A percentile compares a stretch with the other conserved stretches of the same genome.
phyloP scores from a whole-genome alignment of 371 early-diverging fungal genomes.

The Lichtheimia ramosa region DNA sequence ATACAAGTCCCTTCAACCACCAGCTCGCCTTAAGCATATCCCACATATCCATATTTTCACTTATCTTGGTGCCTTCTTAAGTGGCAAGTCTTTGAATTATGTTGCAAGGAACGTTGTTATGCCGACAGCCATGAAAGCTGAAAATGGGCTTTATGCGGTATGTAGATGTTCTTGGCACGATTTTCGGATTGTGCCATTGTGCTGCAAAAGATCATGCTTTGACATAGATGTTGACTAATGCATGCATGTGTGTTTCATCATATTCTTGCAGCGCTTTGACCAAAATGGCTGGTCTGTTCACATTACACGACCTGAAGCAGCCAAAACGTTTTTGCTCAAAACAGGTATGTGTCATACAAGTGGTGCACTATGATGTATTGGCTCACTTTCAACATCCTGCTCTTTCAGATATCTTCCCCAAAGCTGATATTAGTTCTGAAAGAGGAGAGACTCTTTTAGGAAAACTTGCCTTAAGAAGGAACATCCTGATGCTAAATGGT shows the following conservation, averaged over 20 bases:
- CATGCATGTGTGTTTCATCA: too few relatives aligned
- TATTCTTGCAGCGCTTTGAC: neutral
- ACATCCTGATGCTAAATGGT: neutral
- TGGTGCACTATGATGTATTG: neutral
- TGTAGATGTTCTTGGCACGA: neutral
- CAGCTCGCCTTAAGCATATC: neutral
- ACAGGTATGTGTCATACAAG: neutral
- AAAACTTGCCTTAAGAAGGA: neutral
- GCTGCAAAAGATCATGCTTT: too few relatives aligned
- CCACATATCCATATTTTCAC: neutral
- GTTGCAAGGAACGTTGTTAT: neutral
- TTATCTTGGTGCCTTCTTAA: neutral
- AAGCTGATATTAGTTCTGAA: neutral
- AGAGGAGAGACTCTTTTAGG: neutral
- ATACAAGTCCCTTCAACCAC: too few relatives aligned
- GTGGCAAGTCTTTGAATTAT: neutral
- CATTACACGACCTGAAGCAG: neutral
- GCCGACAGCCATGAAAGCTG: neutral
- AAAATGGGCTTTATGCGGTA: neutral
- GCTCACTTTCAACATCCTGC: neutral
- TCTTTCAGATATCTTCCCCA: neutral
- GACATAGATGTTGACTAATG: too few relatives aligned
- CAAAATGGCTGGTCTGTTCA: neutral
- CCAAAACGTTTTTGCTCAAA: neutral
- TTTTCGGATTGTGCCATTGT: neutral